phyloP scores from a whole-genome alignment of 2,329 filamentous ascomycete species.

The Fusarium xyrophilum region DNA sequence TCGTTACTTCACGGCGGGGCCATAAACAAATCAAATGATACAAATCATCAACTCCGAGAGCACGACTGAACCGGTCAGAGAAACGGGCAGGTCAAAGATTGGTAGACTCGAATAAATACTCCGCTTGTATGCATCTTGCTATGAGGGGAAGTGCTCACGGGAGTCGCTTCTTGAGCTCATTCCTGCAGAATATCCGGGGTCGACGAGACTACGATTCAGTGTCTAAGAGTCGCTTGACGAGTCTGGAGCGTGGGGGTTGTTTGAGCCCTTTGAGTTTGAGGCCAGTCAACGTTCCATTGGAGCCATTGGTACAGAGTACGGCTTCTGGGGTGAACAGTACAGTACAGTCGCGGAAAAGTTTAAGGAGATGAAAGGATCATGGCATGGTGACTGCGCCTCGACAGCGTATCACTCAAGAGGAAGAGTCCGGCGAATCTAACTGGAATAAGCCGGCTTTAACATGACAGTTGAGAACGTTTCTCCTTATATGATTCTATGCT shows the following conservation, averaged over 20 bases:
- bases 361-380: constrained; percentile 1
- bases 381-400: constrained; percentile 21
- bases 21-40: constrained; percentile 23
- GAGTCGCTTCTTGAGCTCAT: constrained; percentile 20
- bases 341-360: constrained; percentile 4
- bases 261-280: constrained; percentile 16
- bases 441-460: constrained; percentile 1
- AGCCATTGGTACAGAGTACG: background rate
- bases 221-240: constrained; percentile 14
- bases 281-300: constrained; percentile 4
- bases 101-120: constrained; percentile 21
- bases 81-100: constrained; percentile 26
- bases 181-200: constrained; percentile 37
- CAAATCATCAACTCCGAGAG: constrained; percentile 15
- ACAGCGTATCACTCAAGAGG: constrained; percentile 17
- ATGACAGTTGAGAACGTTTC: background rate
- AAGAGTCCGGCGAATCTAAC: background rate
- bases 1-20: constrained; percentile 10
- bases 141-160: constrained; percentile 24
- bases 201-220: constrained; percentile 20
- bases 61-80: constrained; percentile 25
- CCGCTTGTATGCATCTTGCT: constrained; percentile 28
- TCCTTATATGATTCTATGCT: background rate
- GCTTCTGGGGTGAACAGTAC: background rate
- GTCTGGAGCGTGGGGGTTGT: constrained; percentile 30